Conservation (phyloP, 495 filamentous ascomycete genomes). For the Cercophora scortea region DNA sequence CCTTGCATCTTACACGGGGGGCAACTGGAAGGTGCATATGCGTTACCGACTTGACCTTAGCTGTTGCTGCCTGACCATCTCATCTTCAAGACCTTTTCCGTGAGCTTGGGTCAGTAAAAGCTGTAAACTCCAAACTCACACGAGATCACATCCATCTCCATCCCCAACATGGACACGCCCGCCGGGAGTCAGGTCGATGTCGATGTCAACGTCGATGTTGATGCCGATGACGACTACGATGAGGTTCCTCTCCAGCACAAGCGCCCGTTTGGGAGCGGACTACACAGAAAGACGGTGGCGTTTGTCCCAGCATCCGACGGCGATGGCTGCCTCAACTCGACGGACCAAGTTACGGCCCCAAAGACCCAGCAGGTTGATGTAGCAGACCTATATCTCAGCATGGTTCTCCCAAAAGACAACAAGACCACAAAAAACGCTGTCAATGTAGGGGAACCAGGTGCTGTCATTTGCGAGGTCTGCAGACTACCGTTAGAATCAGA, state of each 20-base stretch:
- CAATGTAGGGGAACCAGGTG: too few species aligned
- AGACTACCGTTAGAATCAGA: background rate
- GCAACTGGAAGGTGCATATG: too few species aligned
- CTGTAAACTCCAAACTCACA: too few species aligned
- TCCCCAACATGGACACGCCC: background rate
- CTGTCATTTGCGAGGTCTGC: conserved; percentile 3
- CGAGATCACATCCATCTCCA: too few species aligned
- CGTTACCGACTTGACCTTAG: too few species aligned
- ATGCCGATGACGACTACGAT: conserved; percentile 37
- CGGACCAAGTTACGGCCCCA: conserved; percentile 14
- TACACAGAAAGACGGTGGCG: conserved; percentile 66
- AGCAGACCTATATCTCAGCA: conserved; percentile 60
- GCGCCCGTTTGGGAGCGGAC: conserved; percentile 70
- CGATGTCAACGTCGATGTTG: conserved; percentile 38
- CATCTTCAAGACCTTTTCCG: too few species aligned
- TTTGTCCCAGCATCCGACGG: conserved; percentile 65
- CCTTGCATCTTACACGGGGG: too few species aligned
- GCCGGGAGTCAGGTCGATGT: conserved; percentile 1
- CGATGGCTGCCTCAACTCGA: conserved; percentile 33
- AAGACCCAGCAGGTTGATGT: conserved; percentile 31
- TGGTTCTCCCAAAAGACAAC: conserved; percentile 50
- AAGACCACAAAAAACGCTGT: too few species aligned
- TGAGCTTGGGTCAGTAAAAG: too few species aligned
- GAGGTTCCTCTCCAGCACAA: conserved; percentile 63
- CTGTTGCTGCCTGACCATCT: too few species aligned